phyloP scores from a whole-genome alignment of 495 filamentous ascomycete species.

The Penicillium flavigenum region DNA sequence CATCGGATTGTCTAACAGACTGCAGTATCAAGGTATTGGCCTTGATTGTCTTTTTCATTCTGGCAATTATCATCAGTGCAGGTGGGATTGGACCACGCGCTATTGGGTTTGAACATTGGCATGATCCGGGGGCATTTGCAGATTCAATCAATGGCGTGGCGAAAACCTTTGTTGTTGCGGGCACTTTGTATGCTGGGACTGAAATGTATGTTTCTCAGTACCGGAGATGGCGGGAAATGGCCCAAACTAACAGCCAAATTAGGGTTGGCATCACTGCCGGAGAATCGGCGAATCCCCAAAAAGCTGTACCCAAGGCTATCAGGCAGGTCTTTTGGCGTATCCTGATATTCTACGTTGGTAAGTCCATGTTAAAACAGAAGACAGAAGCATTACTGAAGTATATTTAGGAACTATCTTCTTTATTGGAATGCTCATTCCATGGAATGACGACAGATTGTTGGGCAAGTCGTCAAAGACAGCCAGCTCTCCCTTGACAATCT shows the following conservation, averaged over 20 bases:
- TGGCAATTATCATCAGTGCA: constrained; percentile 62
- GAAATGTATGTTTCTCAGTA: constrained; percentile 48
- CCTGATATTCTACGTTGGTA: constrained; percentile 67
- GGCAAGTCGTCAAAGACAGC: constrained; percentile 49
- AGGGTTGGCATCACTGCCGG: constrained; percentile 68
- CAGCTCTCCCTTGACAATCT: constrained; percentile 74
- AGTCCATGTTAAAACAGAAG: constrained; percentile 13
- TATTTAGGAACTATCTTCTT: constrained; percentile 55
- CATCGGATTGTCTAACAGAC: not conserved
- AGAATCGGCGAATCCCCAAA: constrained; percentile 61
- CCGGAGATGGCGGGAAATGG: no score
- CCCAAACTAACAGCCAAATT: not conserved
- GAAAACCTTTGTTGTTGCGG: constrained; percentile 63
- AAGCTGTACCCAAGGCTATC: constrained; percentile 61
- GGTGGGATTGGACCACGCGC: constrained; percentile 58
- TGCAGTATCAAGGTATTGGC: constrained; percentile 52
- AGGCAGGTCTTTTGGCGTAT: constrained; percentile 75
- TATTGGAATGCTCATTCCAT: constrained; percentile 68
- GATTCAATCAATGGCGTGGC: constrained; percentile 59
- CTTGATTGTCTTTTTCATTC: constrained; percentile 66
- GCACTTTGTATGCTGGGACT: constrained; percentile 69
- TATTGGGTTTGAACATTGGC: constrained; percentile 63
- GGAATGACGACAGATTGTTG: constrained; percentile 45
- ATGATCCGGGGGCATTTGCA: constrained; percentile 66
- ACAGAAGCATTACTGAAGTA: not conserved